These are phyloP conservation scores for Diaporthe capsici DNA, from an alignment of 2,329 filamentous ascomycete species.

Conservation along the genomic window DNA sequence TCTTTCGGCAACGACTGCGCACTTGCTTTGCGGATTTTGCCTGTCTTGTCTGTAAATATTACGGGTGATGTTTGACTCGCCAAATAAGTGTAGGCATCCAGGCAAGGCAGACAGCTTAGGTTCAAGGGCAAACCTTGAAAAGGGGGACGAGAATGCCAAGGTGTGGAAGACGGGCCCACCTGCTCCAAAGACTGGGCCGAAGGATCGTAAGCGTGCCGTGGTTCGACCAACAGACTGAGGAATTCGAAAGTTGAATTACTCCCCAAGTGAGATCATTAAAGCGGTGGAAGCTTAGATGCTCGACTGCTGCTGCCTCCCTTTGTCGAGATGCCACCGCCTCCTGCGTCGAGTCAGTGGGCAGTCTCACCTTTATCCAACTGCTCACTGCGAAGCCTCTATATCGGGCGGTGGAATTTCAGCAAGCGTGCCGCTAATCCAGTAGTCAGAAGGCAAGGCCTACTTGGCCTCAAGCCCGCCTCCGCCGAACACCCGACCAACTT, in stretches of 20 bases:
- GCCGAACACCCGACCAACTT: background rate
- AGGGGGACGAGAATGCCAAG: background rate
- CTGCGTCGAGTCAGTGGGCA: background rate
- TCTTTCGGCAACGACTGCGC: background rate
- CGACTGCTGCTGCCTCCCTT: background rate
- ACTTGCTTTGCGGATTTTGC: too few relatives aligned
- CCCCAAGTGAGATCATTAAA: background rate
- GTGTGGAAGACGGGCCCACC: slow-evolving; percentile 1
- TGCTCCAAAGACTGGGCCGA: background rate
- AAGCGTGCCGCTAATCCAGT: background rate
- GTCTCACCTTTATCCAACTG: background rate
- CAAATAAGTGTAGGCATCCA: background rate
- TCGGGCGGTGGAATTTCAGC: background rate
- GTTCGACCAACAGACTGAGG: background rate
- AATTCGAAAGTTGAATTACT: background rate
- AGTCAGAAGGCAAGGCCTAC: background rate
- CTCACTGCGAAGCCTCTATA: background rate
- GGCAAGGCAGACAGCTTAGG: background rate
- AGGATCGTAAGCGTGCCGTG: background rate
- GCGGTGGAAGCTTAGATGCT: too few relatives aligned
- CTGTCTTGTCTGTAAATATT: background rate
- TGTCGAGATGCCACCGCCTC: background rate
- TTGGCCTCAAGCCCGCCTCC: background rate
- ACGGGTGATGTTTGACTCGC: background rate
- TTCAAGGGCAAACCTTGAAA: background rate